Conservation (phyloP, 148 eudicot genomes). For the Rhododendron kiyosumense region DNA sequence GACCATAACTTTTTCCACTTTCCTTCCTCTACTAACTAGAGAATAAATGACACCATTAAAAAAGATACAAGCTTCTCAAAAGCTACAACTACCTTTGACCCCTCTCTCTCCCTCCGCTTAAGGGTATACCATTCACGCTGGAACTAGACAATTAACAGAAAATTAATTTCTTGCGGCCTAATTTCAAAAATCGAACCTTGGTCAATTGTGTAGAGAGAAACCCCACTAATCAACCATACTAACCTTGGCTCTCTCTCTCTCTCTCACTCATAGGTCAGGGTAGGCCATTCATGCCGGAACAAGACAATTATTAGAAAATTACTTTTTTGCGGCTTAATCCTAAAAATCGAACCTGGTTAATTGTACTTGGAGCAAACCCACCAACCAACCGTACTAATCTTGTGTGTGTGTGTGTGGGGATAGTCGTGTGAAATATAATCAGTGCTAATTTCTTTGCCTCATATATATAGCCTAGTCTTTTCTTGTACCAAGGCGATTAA, state of each 20-base stretch:
- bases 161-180: no score
- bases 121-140: no score
- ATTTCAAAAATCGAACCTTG: no score
- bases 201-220: no score
- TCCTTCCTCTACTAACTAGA: not conserved
- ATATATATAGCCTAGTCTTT: not conserved
- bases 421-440: slow-evolving; percentile 7
- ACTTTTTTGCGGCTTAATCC: no score
- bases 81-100: slow-evolving; percentile 23
- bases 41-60: not conserved
- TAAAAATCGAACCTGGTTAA: no score
- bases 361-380: no score
- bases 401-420: not conserved
- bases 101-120: not conserved
- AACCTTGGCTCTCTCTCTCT: not conserved
- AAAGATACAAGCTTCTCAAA: not conserved
- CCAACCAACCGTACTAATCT: no score
- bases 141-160: no score
- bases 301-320: no score
- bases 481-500: slow-evolving; percentile 20
- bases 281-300: no score
- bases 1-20: not conserved
- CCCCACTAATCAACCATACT: no score
- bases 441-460: slow-evolving; percentile 15
- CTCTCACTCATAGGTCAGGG: not conserved